Base-by-base conservation (phyloP, 768 basidiomycete species). In the Asterophora parasitica region DNA sequence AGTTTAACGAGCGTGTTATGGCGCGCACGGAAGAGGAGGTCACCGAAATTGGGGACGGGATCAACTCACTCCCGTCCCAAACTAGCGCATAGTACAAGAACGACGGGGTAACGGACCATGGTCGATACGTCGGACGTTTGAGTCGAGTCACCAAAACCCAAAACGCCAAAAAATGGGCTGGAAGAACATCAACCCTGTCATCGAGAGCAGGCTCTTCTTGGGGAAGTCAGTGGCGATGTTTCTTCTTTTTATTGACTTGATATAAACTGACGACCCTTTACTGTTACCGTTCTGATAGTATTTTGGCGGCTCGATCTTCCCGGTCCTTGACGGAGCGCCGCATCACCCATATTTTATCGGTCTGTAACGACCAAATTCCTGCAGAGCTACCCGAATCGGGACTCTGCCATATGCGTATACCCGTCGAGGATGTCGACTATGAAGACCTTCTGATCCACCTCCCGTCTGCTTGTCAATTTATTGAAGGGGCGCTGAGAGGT, bases 311-410 rank as follows among this genome's bases (percentile, higher is more conserved):
- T 26, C 75, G 75, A 54, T 85, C 86, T 30, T 77, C 85, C 19
- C 78, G 85, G 61, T 78, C 82, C 46, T 72, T 88, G 64, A 74
- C 79, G 42, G 85, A 88, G 63, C 81, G 82, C 55, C 78, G 79
- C 50, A 84, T 91, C 51, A 87, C 85, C 4, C 88, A 91, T 65
- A 81, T 90, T 42, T 63, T 91, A 13, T 89, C 87, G 38, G 86
- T 88, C 45, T 89, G 88, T 58, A 63, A 68, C 30, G 88, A 91
- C 46, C 72, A 73, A 4, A 85, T 87, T 42, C 84, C 85, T 36
- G 79, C 83, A 39, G 85, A 88, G 54, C 62, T 78, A 20, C 82
- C 83, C 17, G 78, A 81, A 58, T 86, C 83, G 51, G 85, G 84
- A 16, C 74, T 85, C 42, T 65, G 64, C 39, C 88, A 90, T 63